Evolutionary conservation across 768 basidiomycete genomes (phyloP), one percentile per base, ranked within the genome.

Genomic region (Plicaturopsis crispa): DNA sequence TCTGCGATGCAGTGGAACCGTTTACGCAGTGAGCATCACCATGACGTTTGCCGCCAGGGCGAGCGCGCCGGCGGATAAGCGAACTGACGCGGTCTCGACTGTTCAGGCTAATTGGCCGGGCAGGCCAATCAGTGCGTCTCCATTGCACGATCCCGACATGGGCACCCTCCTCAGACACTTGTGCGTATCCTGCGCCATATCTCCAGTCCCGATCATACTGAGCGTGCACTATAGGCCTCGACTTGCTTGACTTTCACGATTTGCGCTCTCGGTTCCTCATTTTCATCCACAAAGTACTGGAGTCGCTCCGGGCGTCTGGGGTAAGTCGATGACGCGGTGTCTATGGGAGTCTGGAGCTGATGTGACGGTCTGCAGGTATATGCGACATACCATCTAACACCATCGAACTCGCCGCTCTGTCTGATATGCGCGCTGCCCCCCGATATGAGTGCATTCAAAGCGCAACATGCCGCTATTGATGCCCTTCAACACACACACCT

Each of bases 111-210:
- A 61, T 75, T 33, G 47, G 69, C 28, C 60, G 61, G 40, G 70
- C 73, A 13, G 69, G 72, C 20, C 62, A 51, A 42, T 59, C 71
- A 17, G 62, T 83, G 24, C 67, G 74, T 17, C 62, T 84, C 24
- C 68, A 77, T 39, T 83, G 82, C 58, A 74, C 74, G 13, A 65
- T 84, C 28, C 81, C 82, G 1, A 84, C 79, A 20, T 82, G 78
- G 72, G 70, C 66, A 19, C 62, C 74, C 11, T 67, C 72, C 24
- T 70, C 72, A 5, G 70, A 76, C 47, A 70, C 65, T 33, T 80
- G 82, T 80, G 53, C 46, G 77, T 57, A 28, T 31, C 32, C 17
- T n/a, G 33, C 38, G 23, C 13, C 31, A 21, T 21, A 12, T 20
- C 14, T 31, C 21, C 17, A 24, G 10, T 34, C 17, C 18, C 34